These are phyloP conservation scores for Penicillium freii DNA, from an alignment of 2,329 filamentous ascomycete species.

Conservation along the genomic window DNA sequence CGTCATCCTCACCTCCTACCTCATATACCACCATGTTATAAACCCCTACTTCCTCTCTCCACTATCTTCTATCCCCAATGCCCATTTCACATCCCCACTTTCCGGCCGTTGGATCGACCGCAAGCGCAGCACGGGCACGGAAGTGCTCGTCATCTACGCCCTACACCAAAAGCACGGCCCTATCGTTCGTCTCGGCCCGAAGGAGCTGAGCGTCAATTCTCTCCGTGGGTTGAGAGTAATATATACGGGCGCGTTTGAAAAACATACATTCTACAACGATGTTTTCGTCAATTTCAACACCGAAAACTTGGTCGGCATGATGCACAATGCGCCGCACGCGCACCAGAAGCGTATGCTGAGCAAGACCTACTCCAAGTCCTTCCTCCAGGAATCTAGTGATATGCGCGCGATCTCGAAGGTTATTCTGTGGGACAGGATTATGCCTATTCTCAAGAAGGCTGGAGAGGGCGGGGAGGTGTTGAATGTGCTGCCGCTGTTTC, in stretches of 20 bases:
- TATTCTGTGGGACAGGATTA: conserved; percentile 58
- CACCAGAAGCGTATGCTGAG: conserved; percentile 69
- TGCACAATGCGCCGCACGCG: conserved; percentile 59
- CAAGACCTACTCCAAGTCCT: conserved; percentile 73
- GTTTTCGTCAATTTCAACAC: conserved; percentile 65
- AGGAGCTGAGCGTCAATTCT: conserved; percentile 64
- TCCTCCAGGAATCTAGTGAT: conserved; percentile 57
- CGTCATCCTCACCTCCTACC: conserved; percentile 10
- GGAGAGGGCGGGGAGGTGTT: conserved; percentile 21
- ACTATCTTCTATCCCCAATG: conserved; percentile 59
- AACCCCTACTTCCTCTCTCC: conserved; percentile 52
- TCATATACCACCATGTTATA: conserved; percentile 27
- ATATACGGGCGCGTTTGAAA: conserved; percentile 68
- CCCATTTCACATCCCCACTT: conserved; percentile 61
- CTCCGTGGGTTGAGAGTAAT: conserved; percentile 57
- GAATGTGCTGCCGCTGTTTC: conserved; percentile 61
- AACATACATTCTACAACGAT: conserved; percentile 62
- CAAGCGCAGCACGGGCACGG: conserved; percentile 52
- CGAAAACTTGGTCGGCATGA: conserved; percentile 65
- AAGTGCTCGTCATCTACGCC: conserved; percentile 59
- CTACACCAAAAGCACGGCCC: conserved; percentile 57
- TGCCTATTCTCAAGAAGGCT: conserved; percentile 49
- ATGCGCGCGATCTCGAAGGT: conserved; percentile 52
- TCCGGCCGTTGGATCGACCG: conserved; percentile 63
- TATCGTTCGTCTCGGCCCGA: conserved; percentile 60